Evolutionary conservation across 78 protist genomes (phyloP), one percentile per base, ranked within the genome.

Genomic region (Emiliania huxleyi): DNA sequence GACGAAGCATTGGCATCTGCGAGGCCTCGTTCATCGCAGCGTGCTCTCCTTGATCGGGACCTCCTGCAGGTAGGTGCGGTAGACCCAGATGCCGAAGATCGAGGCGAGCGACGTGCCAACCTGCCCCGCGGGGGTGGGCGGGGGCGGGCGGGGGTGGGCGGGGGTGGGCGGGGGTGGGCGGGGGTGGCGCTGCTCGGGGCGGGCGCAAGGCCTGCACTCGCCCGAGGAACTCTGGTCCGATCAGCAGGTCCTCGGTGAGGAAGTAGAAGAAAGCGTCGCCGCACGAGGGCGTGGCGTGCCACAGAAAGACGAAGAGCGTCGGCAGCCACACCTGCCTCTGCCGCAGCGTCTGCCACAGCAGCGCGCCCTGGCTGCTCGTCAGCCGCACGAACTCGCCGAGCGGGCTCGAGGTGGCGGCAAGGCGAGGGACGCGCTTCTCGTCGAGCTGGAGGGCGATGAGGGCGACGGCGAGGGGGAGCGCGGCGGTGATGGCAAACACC

Each of bases 271-370:
- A 83, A 21, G 89, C 89, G 37, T 37, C 2, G 37, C 29, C 89
- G 42, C 45, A 44, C n/a, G 37, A 29, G 18, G 89, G 69, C 12
- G 62, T 45, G n/a, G 62, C 89, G 4, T 42, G 56, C 89, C 89
- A 83, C 2, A 33, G 19, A 23, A 83, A 45, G 62, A 83, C 25
- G 89, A 83, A 83, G 40, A 45, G 69, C 12, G 89, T 22, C 18
- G 89, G 89, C 37, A 42, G 89, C 89, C 89, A 83, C 62, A 83
- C 52, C 29, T 12, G 40, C 56, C 49, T 55, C 56, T 45, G 62
- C 18, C 33, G 1, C 29, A 83, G 40, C 29, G 89, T 38, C 23
- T 1, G 5, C 89, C 56, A 33, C 69, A 83, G 56, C 37, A 25
- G 62, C 21, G 0, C 40, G 33, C 25, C 35, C 38, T 26, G 89